Base-by-base conservation (phyloP, 805 yeast genomes). In the Wickerhamomyces bovis region DNA sequence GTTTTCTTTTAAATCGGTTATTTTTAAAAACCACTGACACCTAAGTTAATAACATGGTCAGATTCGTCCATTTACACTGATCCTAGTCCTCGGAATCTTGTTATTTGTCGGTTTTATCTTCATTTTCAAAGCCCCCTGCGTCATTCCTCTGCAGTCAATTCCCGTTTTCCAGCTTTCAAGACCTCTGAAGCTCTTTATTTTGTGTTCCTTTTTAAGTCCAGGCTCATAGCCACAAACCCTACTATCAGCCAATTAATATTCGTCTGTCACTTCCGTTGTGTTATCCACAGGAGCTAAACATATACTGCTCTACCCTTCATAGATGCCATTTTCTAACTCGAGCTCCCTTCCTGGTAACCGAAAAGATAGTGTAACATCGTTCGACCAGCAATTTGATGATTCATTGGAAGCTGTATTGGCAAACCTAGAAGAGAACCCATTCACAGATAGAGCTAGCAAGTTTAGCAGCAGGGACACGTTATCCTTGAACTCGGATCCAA, bases 381-480 rank as follows among this genome's bases (percentile, higher is more conserved):
- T 82, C 55, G 89, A 83, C 54, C 75, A 77, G 53, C 73, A 72
- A 53, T 77, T 84, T 58, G 89, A 83, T 58, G 73, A 71, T 52
- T 79, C 85, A 11, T 68, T 82, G 48, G 85, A 81, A 55, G 78
- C 78, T 42, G 92, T 89, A 1, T 66, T 84, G 53, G 78, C 78
- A 49, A 67, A 57, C 70, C 69, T 53, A 56, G 80, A 65, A 62
- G 71, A 70, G 53, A 71, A 66, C 55, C 67, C 57, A 54, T 68
- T 58, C 45, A 51, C 57, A 45, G 39, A 25, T 16, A 22, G 31
- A 18, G 28, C 18, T n/a, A 40, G 33, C 21, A 42, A 42, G 26
- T 36, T 11, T 23, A 61, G 47, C 63, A 50, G 45, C 54, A 60
- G 50, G 54, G 54, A 57, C 58, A 69, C 47, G 16, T 25, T 44